Evolutionary conservation across 78 protist species (phyloP), one percentile per base, ranked within the genome.

Genomic region (Dictyostelium firmibasis): DNA sequence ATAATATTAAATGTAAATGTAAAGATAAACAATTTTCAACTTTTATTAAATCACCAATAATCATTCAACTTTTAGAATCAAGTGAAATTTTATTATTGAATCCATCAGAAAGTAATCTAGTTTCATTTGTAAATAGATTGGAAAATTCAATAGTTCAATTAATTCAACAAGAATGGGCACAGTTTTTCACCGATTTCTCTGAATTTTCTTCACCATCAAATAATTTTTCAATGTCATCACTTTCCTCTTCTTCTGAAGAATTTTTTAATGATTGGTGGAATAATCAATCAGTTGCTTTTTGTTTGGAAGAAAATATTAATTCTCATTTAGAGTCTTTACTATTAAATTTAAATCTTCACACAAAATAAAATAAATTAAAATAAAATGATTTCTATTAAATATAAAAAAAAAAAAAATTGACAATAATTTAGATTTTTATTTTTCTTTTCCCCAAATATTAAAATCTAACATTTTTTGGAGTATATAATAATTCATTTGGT

Each of bases 401-500:
- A 38, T 38, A 38, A 38, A 38, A 38, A 4, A 38, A 38, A 38
- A 38, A 4, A 38, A 38, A 38, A 38, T 38, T 4, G 4, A 38
- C 43, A 38, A 38, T 38, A 38, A 38, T 38, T 38, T 38, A 38
- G 4, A 38, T 38, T 38, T 38, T 38, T 64, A 18, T 53, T 62
- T 6, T 67, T 67, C n/a, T n/a, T n/a, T n/a, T n/a, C n/a, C n/a
- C n/a, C n/a, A n/a, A n/a, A n/a, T n/a, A n/a, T 75, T 78, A 78
- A 47, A 81, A 81, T 47, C n/a, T 29, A 27, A 81, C 85, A 29
- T 81, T 81, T 47, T 81, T 81, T 33, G 87, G 87, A 6, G n/a
- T 83, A 60, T 62, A 83, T 35, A 33, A 2, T 36, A n/a, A 60
- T 83, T 83, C 87, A 35, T 60, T 62, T 62, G 87, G 87, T 62